Conservation (phyloP, 2,329 filamentous ascomycete genomes). For the Fusarium verrucosum region DNA sequence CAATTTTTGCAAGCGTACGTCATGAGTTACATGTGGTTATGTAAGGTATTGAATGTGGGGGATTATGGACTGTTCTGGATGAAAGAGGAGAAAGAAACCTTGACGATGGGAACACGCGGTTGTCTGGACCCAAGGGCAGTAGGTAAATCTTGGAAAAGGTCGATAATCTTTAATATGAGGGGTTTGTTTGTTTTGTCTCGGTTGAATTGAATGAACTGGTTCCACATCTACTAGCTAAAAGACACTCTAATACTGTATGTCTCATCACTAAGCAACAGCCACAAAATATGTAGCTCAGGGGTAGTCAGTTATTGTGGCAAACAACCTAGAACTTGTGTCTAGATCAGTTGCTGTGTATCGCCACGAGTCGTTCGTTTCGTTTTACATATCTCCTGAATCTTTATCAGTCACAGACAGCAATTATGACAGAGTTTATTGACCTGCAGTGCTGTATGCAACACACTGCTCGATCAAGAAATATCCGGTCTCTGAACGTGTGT, state of each 20-base stretch:
- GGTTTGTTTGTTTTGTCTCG: conserved; percentile 11
- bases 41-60: conserved; percentile 28
- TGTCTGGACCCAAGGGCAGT: conserved; percentile 20
- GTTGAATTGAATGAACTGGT: neutral
- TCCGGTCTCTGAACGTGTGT: conserved; percentile 19
- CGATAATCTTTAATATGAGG: conserved; percentile 17
- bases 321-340: conserved; percentile 6
- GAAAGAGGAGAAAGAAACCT: conserved; percentile 24
- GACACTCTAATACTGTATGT: no score
- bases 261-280: no score
- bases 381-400: conserved; percentile 4
- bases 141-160: neutral
- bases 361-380: conserved; percentile 25
- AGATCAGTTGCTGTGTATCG: no score
- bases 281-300: conserved; percentile 23
- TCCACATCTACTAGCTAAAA: neutral
- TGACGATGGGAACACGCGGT: conserved; percentile 23
- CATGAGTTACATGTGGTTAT: no score
- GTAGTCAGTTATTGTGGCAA: conserved; percentile 36
- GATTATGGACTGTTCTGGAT: conserved; percentile 23
- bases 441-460: no score
- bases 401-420: no score
- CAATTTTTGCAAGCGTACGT: conserved; percentile 26
- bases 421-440: no score
- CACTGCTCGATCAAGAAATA: conserved; percentile 18